Evolutionary conservation across 257 asterid species (phyloP).

Genomic region (Solanum raphanifolium): DNA sequence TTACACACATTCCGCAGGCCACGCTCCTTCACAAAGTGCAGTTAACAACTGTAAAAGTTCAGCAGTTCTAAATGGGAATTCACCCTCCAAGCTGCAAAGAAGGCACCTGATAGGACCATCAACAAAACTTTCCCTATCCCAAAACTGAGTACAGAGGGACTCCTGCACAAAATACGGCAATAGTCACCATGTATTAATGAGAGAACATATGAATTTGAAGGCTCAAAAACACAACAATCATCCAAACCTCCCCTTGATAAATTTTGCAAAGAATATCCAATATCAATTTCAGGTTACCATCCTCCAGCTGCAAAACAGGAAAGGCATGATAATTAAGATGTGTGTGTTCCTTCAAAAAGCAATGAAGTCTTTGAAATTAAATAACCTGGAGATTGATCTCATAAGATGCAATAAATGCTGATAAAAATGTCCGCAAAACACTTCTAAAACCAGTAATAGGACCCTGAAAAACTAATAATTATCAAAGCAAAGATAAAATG

Average conservation of each 20-base stretch:
- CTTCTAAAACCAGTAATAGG: slow-evolving; percentile 72
- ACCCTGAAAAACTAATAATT: slow-evolving; percentile 35
- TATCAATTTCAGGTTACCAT: slow-evolving; percentile 55
- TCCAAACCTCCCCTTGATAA: slow-evolving; percentile 87
- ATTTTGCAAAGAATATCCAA: slow-evolving; percentile 75
- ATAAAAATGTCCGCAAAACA: slow-evolving; percentile 73
- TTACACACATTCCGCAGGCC: slow-evolving; percentile 97
- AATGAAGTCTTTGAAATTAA: neutral
- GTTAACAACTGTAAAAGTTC: slow-evolving; percentile 68
- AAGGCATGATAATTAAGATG: slow-evolving; percentile 6
- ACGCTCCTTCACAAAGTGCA: slow-evolving; percentile 77
- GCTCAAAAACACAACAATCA: slow-evolving; percentile 2
- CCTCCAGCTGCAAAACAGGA: slow-evolving; percentile 53
- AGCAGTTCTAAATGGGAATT: slow-evolving; percentile 64
- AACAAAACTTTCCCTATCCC: slow-evolving; percentile 85
- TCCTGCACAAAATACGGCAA: slow-evolving; percentile 49
- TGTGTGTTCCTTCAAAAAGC: neutral
- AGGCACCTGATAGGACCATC: slow-evolving; percentile 94
- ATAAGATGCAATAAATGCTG: slow-evolving; percentile 83
- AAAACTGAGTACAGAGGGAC: slow-evolving; percentile 81
- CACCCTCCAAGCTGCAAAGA: slow-evolving; percentile 81
- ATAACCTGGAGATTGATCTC: slow-evolving; percentile 88
- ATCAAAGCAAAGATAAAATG: neutral
- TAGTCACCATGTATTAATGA: slow-evolving; percentile 9
- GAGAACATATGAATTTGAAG: neutral